Evolutionary conservation across 2,329 filamentous ascomycete species (phyloP).

Genomic region (Microsporum canis): DNA sequence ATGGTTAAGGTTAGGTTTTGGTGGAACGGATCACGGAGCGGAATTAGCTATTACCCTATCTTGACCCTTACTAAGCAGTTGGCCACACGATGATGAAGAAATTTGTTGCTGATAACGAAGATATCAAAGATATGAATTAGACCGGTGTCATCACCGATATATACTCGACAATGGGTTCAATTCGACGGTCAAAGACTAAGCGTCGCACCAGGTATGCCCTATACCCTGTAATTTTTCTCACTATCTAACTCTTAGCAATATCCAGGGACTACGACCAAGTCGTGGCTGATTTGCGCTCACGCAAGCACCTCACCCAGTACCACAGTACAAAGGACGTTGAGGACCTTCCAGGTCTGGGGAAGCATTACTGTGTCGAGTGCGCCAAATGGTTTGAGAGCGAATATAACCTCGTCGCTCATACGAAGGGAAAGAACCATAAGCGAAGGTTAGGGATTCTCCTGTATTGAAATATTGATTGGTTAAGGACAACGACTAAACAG

Average conservation of each 20-base stretch:
- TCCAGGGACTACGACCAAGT: constrained; percentile 85
- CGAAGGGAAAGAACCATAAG: constrained; percentile 86
- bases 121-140: neutral
- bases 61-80: too few species aligned
- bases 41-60: too few species aligned
- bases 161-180: constrained; percentile 49
- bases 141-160: neutral
- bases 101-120: neutral
- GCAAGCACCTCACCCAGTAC: constrained; percentile 69
- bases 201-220: constrained; percentile 51
- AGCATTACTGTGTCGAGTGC: constrained; percentile 82
- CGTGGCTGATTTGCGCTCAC: constrained; percentile 64
- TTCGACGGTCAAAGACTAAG: constrained; percentile 59
- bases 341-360: constrained; percentile 76
- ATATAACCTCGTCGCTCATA: constrained; percentile 60
- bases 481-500: neutral
- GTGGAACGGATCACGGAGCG: too few species aligned
- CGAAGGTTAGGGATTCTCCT: constrained; percentile 49
- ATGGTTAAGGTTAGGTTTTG: too few species aligned
- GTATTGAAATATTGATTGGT: constrained; percentile 10
- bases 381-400: constrained; percentile 94
- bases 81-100: neutral
- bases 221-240: neutral
- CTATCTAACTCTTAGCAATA: constrained; percentile 35
- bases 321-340: constrained; percentile 68